phyloP scores from a whole-genome alignment of 2,329 filamentous ascomycete genomes.

The Tetracladium maxilliforme region DNA sequence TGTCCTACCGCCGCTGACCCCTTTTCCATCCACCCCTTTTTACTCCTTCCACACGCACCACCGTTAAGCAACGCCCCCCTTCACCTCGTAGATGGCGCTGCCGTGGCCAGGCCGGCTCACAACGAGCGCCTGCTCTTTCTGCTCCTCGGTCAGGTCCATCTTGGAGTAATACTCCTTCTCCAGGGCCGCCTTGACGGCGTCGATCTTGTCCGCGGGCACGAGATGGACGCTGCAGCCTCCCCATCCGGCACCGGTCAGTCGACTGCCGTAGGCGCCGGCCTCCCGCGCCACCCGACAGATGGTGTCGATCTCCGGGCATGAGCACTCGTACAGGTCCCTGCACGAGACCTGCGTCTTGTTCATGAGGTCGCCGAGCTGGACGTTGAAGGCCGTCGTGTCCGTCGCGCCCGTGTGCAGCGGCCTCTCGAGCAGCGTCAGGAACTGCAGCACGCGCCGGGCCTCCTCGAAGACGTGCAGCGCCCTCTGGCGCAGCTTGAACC shows the following conservation, averaged over 20 bases:
- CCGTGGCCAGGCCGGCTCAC: conserved; percentile 78
- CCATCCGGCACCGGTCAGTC: conserved; percentile 90
- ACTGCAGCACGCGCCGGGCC: conserved; percentile 71
- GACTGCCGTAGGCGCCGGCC: conserved; percentile 71
- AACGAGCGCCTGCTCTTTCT: conserved; percentile 66
- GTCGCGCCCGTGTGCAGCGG: conserved; percentile 16
- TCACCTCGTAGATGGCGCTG: conserved; percentile 42
- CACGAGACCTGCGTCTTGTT: conserved; percentile 85
- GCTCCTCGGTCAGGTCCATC: conserved; percentile 46
- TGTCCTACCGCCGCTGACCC: too few relatives aligned
- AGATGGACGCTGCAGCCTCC: conserved; percentile 93
- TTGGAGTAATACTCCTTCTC: conserved; percentile 71
- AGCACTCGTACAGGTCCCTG: conserved; percentile 79
- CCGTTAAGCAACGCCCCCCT: too few relatives aligned
- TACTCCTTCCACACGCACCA: conserved; percentile 17
- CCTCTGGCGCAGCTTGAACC: conserved; percentile 76
- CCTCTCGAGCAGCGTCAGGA: conserved; percentile 62
- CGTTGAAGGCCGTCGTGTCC: conserved; percentile 48
- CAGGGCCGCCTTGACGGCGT: conserved; percentile 62
- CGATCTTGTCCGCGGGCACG: conserved; percentile 70
- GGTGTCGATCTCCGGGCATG: conserved; percentile 80
- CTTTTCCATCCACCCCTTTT: too few relatives aligned
- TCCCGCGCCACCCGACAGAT: conserved; percentile 66
- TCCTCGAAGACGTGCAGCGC: conserved; percentile 86
- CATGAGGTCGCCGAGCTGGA: conserved; percentile 64